phyloP scores from a whole-genome alignment of 1,284 basidiomycete genomes.

The Heterobasidion irregulare region DNA sequence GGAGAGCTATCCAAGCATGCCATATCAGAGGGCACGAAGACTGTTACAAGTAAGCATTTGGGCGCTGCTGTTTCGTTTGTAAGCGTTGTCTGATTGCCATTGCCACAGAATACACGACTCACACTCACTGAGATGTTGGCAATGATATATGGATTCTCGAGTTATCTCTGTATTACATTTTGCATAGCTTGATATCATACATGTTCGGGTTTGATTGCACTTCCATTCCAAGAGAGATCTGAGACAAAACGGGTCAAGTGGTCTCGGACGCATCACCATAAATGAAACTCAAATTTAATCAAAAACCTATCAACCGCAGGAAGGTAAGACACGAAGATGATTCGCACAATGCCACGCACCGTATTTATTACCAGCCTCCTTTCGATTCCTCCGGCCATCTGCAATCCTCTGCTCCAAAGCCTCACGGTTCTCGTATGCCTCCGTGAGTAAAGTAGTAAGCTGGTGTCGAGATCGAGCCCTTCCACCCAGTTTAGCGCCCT shows the following conservation, averaged over 20 bases:
- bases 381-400: conserved; percentile 69
- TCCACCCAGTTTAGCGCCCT: conserved; percentile 63
- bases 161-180: neutral
- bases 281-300: no score
- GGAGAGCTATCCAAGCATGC: conserved; percentile 80
- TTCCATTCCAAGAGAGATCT: no score
- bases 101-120: neutral
- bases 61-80: neutral
- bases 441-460: conserved; percentile 63
- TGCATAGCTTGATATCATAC: neutral
- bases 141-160: neutral
- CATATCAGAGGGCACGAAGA: conserved; percentile 71
- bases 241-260: no score
- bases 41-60: conserved; percentile 21
- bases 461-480: conserved; percentile 69
- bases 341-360: conserved; percentile 32
- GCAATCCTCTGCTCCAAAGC: conserved; percentile 74
- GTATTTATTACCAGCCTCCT: conserved; percentile 83
- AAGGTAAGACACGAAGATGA: no score
- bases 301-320: no score
- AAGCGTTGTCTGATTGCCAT: neutral
- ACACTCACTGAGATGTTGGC: neutral
- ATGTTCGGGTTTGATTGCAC: neutral
- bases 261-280: no score
- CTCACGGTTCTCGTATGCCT: conserved; percentile 74